Conservation (phyloP, 176 grass and related monocot genomes). For the Panicum miliaceum region DNA sequence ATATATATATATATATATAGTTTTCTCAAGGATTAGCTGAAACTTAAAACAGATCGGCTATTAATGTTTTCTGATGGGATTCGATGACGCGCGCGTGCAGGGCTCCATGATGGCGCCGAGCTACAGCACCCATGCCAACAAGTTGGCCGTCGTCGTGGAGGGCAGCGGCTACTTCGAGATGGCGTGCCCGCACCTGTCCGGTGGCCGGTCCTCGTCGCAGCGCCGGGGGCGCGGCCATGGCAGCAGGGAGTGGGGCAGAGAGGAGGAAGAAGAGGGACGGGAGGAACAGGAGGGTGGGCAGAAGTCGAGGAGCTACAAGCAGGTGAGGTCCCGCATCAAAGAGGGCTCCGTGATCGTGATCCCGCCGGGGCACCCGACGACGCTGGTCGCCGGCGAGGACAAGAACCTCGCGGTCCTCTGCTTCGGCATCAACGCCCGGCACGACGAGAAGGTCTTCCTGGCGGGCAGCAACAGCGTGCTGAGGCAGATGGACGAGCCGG, state of each 20-base stretch:
- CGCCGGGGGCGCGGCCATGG: neutral
- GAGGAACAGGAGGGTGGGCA: neutral
- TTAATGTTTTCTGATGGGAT: neutral
- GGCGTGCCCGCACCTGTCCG: slow-evolving; percentile 58
- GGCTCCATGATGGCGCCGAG: slow-evolving; percentile 74
- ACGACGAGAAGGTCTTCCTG: slow-evolving; percentile 59
- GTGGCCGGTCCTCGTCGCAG: neutral
- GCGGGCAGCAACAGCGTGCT: slow-evolving; percentile 56
- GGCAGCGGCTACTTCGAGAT: slow-evolving; percentile 69
- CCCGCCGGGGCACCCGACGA: slow-evolving; percentile 49
- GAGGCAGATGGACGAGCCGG: slow-evolving; percentile 48
- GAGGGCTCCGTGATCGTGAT: slow-evolving; percentile 56
- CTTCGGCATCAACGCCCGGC: slow-evolving; percentile 48
- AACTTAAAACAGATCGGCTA: neutral
- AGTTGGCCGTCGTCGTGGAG: slow-evolving; percentile 12
- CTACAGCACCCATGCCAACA: slow-evolving; percentile 59
- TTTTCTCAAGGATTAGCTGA: neutral
- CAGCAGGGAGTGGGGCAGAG: slow-evolving; percentile 6
- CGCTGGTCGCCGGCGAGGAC: slow-evolving; percentile 49
- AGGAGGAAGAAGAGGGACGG: slow-evolving; percentile 21
- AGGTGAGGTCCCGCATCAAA: slow-evolving; percentile 38
- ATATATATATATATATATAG: neutral
- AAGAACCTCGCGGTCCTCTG: slow-evolving; percentile 52
- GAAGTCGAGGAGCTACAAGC: slow-evolving; percentile 33
- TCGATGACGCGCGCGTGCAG: slow-evolving; percentile 29